Base-by-base conservation (phyloP, 2,329 filamentous ascomycete genomes). In the Diplodia intermedia region DNA sequence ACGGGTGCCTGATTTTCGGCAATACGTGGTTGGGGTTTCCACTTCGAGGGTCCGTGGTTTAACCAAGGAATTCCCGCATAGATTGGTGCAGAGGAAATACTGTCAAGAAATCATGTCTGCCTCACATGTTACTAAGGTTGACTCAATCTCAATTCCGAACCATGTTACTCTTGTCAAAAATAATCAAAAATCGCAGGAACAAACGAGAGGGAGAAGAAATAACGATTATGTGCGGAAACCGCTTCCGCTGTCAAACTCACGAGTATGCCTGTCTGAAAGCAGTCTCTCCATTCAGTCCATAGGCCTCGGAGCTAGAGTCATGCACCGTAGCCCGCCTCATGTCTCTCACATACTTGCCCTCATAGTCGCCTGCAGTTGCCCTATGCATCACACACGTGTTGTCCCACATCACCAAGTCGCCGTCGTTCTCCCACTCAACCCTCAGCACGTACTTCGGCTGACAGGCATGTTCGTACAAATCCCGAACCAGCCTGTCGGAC, bases 361-460 rank as follows among this genome's bases (percentile, higher is more conserved):
- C 80, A 69, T 85, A 87, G 0, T 74, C 73, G 0, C 86, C 86
- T 1, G 79, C 77, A 1, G 79, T 81, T 0, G 85, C 84, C 6
- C 85, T 76, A 74, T 89, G 86, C 79, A 88, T 81, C 18, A 85
- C 83, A 60, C 80, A 82, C 0, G 84, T 84, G 73, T 89, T 89
- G 71, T 89, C 86, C 86, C 87, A 89, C 20, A 86, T 79, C 18
- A 88, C 74, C 67, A 88, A 56, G 72, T 88, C 86, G 0, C 84
- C 81, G 0, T 76, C 72, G 8, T 81, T 73, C 33, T 82, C 70
- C 86, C 86, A 89, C 50, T 78, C 73, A 3, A 87, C 79, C 6
- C 76, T 79, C 8, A 83, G 68, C 0, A 80, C 73, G 71, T 85
- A 85, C 72, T 83, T 83, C 0, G 79, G 74, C 75, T 85, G 82